These are phyloP conservation scores for Paecilomyces fulvus DNA, from an alignment of 2,329 filamentous ascomycete species.

Conservation along the genomic window DNA sequence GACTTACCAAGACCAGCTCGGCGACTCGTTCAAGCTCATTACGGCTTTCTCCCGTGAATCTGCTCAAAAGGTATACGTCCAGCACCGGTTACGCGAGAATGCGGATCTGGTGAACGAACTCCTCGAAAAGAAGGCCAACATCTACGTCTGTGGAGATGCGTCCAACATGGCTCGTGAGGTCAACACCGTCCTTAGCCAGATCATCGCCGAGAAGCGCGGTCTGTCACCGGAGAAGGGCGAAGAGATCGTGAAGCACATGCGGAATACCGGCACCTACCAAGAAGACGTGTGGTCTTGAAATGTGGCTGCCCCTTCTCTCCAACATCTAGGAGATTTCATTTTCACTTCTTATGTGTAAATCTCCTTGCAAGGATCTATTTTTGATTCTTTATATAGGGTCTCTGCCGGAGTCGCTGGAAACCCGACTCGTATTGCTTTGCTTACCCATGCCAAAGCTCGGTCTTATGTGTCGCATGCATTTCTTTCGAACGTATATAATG, in stretches of 20 bases:
- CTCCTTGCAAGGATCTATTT: not conserved
- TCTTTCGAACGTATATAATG: not conserved
- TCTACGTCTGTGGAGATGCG: conserved; percentile 97
- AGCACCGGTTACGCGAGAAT: conserved; percentile 79
- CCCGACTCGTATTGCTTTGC: not conserved
- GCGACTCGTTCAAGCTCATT: conserved; percentile 81
- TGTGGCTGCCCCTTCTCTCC: conserved; percentile 12
- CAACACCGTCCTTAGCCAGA: conserved; percentile 75
- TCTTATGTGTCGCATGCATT: not conserved
- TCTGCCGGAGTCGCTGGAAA: not conserved
- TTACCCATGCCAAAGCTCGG: not conserved
- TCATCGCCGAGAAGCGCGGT: conserved; percentile 75
- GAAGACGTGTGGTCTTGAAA: conserved; percentile 61
- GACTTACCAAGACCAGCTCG: conserved; percentile 75
- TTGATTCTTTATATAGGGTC: not conserved
- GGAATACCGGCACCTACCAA: conserved; percentile 91
- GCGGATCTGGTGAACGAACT: conserved; percentile 80
- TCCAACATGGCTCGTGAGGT: conserved; percentile 95
- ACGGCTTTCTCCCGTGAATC: conserved; percentile 92
- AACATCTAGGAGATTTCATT: conserved; percentile 10
- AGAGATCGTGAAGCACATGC: conserved; percentile 95
- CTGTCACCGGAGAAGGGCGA: conserved; percentile 81
- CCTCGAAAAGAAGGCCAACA: conserved; percentile 74
- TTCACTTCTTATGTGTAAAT: conserved; percentile 16
- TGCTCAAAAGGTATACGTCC: conserved; percentile 88